These are phyloP conservation scores for Alternaria rosae DNA, from an alignment of 2,329 filamentous ascomycete genomes.

Conservation along the genomic window DNA sequence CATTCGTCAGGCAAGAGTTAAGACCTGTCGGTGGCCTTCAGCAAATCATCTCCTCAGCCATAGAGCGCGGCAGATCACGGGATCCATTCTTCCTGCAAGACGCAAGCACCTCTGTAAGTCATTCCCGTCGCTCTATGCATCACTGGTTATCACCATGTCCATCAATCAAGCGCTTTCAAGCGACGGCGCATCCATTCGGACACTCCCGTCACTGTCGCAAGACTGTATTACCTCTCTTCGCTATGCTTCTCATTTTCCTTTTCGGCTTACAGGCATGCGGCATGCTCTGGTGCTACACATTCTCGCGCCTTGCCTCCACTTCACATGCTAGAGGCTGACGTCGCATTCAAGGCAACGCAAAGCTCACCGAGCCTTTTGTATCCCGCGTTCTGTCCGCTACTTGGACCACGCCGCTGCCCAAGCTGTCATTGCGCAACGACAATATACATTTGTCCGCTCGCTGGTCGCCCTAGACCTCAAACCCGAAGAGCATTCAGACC, in stretches of 20 bases:
- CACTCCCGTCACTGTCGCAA: neutral
- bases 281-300: constrained; percentile 8
- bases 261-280: neutral
- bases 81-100: constrained; percentile 43
- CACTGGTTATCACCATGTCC: neutral
- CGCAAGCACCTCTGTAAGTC: constrained; percentile 44
- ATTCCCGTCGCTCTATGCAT: constrained; percentile 16
- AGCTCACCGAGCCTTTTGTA: constrained; percentile 32
- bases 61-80: constrained; percentile 42
- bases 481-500: constrained; percentile 27
- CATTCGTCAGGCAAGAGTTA: constrained; percentile 20
- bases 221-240: neutral
- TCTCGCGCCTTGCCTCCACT: constrained; percentile 15
- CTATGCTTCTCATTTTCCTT: neutral
- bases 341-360: constrained; percentile 31
- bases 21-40: constrained; percentile 20
- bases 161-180: neutral
- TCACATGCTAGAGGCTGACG: constrained; percentile 31
- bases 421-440: constrained; percentile 39
- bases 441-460: constrained; percentile 34
- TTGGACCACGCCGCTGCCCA: constrained; percentile 23
- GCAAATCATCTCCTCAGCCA: constrained; percentile 37
- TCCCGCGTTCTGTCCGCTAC: constrained; percentile 29
- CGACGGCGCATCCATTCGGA: neutral
- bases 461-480: constrained; percentile 26